Percentiles rank a stretch among this genome's conserved stretches.
phyloP scores from a whole-genome alignment of 192 early-diverging fungal genomes.

The Podochytrium sp. region DNA sequence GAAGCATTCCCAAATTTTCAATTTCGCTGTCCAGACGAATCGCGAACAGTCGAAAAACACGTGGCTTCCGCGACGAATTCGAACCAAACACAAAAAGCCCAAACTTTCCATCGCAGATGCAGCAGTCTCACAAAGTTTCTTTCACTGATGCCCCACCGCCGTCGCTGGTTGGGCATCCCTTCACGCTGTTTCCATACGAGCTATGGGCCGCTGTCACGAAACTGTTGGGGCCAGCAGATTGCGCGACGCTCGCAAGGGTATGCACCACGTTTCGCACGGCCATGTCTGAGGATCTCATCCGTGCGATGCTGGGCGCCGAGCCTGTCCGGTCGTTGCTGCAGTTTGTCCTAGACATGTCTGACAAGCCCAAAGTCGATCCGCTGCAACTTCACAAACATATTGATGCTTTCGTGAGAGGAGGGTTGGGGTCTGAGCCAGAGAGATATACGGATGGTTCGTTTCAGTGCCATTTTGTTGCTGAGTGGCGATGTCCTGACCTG shows the following conservation, averaged over 20 bases:
- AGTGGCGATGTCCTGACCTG: background rate
- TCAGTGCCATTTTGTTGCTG: background rate
- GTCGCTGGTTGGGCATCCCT: background rate
- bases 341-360: background rate
- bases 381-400: conserved; percentile 26
- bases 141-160: background rate
- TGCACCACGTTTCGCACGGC: background rate
- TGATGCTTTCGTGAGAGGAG: conserved; percentile 22
- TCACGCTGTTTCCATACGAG: background rate
- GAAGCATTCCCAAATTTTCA: too few species aligned
- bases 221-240: background rate
- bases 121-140: background rate
- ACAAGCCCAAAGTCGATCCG: background rate
- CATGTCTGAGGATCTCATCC: background rate
- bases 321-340: background rate
- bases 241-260: background rate
- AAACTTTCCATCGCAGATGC: background rate
- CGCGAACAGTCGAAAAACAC: background rate
- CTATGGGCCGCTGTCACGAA: background rate
- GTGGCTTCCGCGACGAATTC: too few species aligned
- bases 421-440: conserved; percentile 27
- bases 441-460: conserved; percentile 29
- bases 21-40: background rate
- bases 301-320: background rate
- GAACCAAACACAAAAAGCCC: too few species aligned